phyloP scores from a whole-genome alignment of 2,329 filamentous ascomycete genomes.

The Ceratocystiopsis sp. region DNA sequence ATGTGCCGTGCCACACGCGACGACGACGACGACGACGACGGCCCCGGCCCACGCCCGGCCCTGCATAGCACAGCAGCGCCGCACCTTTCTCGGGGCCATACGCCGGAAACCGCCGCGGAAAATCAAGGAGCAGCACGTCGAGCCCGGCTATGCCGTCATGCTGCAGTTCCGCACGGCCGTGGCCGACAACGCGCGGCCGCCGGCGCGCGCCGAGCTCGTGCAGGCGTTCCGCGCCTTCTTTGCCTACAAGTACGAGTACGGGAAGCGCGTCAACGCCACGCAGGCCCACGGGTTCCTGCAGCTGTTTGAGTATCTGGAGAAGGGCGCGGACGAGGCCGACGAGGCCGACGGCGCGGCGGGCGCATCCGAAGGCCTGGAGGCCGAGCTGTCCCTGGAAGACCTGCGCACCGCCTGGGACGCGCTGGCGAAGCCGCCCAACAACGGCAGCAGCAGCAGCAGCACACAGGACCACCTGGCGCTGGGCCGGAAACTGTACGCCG shows the following conservation, averaged over 20 bases:
- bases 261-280: conserved; percentile 40
- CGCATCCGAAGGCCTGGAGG: too few relatives aligned
- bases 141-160: conserved; percentile 56
- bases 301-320: conserved; percentile 31
- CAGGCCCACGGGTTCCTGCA: conserved; percentile 45
- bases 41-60: neutral
- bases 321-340: neutral
- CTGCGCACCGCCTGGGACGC: conserved; percentile 26
- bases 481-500: conserved; percentile 25
- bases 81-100: conserved; percentile 43
- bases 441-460: neutral
- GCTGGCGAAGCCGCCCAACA: conserved; percentile 2
- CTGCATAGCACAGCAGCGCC: conserved; percentile 15
- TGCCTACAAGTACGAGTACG: conserved; percentile 29
- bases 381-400: conserved; percentile 20
- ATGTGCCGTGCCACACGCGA: neutral
- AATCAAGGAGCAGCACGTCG: conserved; percentile 44
- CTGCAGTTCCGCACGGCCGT: conserved; percentile 48
- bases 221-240: conserved; percentile 51
- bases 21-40: neutral
- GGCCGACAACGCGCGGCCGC: conserved; percentile 46
- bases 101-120: conserved; percentile 41
- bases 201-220: conserved; percentile 42
- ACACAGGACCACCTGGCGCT: conserved; percentile 28
- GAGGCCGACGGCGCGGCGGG: conserved; percentile 8